Evolutionary conservation across 805 yeast genomes (phyloP).

Genomic region (Lipomyces orientalis): DNA sequence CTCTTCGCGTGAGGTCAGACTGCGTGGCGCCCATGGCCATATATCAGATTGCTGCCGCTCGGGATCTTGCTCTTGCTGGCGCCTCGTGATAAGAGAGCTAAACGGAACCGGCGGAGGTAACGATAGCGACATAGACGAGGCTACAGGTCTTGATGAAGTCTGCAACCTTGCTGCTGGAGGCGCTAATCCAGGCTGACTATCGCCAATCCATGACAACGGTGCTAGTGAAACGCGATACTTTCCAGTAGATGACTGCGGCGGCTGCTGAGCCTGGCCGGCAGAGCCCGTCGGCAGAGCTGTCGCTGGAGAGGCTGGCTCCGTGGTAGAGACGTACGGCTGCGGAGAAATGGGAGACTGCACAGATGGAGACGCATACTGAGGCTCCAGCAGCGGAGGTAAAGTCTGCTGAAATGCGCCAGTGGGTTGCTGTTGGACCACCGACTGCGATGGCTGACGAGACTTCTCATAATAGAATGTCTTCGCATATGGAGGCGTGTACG

Average conservation of each 20-base stretch:
- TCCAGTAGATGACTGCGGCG: neutral
- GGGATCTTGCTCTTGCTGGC: slow-evolving; percentile 8
- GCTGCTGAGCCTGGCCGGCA: neutral
- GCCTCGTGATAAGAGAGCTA: slow-evolving; percentile 1
- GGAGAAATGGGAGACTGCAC: slow-evolving; percentile 4
- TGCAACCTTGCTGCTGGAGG: neutral
- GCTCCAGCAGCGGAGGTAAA: neutral
- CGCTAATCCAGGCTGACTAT: neutral
- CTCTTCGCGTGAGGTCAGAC: slow-evolving; percentile 13
- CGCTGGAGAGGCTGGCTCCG: neutral
- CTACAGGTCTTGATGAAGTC: neutral
- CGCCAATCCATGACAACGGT: neutral
- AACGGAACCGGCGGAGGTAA: slow-evolving; percentile 12
- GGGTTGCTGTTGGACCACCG: slow-evolving; percentile 1
- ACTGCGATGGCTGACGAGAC: neutral
- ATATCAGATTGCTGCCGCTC: slow-evolving; percentile 14
- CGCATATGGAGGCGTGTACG: slow-evolving; percentile 1
- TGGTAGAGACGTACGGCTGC: neutral
- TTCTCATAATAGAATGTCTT: slow-evolving; percentile 5
- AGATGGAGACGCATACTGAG: neutral
- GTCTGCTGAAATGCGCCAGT: neutral
- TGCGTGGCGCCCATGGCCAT: slow-evolving; percentile 27
- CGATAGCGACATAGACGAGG: slow-evolving; percentile 1
- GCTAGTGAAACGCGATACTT: neutral
- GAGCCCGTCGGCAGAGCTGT: neutral